A percentile compares a stretch with the other conserved stretches of the same genome.
phyloP scores from a whole-genome alignment of 163 green algal species.

The Volvox carteri region DNA sequence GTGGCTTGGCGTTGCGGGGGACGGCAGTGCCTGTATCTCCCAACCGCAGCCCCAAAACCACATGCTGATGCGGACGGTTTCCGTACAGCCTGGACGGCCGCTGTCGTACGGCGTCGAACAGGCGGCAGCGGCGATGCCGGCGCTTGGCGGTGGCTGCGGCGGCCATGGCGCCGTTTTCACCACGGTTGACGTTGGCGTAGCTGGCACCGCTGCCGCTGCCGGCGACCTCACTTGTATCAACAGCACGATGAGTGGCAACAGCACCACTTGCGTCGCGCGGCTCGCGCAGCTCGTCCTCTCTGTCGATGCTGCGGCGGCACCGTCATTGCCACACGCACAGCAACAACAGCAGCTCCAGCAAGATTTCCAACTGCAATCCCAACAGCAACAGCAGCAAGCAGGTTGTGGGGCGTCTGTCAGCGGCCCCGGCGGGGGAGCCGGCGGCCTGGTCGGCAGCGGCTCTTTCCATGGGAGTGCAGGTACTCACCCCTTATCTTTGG shows the following conservation, averaged over 20 bases:
- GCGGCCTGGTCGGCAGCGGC: neutral
- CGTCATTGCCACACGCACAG: neutral
- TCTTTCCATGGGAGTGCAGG: neutral
- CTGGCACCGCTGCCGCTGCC: neutral
- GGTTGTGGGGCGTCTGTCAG: neutral
- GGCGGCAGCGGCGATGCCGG: neutral
- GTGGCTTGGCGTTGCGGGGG: neutral
- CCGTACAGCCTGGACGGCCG: conserved; percentile 2
- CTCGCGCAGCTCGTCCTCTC: conserved; percentile 27
- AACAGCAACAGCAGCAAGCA: neutral
- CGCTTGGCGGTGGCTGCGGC: neutral
- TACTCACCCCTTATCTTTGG: neutral
- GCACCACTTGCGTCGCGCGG: conserved; percentile 9
- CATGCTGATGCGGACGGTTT: neutral
- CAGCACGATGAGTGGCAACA: conserved; percentile 16
- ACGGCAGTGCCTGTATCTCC: neutral
- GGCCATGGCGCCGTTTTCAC: neutral
- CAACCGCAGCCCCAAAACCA: conserved; percentile 4
- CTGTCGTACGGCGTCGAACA: neutral
- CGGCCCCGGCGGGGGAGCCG: neutral
- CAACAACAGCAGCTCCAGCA: neutral
- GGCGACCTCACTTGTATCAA: neutral
- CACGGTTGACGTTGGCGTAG: neutral
- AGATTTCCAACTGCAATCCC: neutral
- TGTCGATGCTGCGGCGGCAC: neutral